These are phyloP conservation scores for barrel medic (Medicago truncatula) DNA, from an alignment of 306 rosid species.

Conservation along the genomic window MtrunA17r5.0-ANR NC_053043.1:42190501-42191000, in stretches of 20 bases:
- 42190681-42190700: no score
- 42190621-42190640: no score
- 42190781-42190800: no score
- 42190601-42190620: no score
- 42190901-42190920: slow-evolving; percentile 4
- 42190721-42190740: no score
- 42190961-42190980: slow-evolving; percentile 4
- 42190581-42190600: background rate
- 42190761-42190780: no score
- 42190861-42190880: background rate
- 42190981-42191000: background rate
- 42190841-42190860: background rate
- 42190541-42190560: slow-evolving; percentile 19
- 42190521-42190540: slow-evolving; percentile 22
- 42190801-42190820: no score
- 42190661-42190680: no score
- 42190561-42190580: background rate
- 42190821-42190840: background rate
- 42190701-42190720: no score
- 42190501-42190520: slow-evolving; percentile 31
- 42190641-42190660: no score
- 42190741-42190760: no score
- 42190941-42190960: slow-evolving; percentile 1
- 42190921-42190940: background rate
- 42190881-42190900: slow-evolving; percentile 4